Percentiles rank a stretch among this genome's conserved stretches.
Conservation (phyloP, 352 stramenopile species). For the Pythium aquatile region DNA sequence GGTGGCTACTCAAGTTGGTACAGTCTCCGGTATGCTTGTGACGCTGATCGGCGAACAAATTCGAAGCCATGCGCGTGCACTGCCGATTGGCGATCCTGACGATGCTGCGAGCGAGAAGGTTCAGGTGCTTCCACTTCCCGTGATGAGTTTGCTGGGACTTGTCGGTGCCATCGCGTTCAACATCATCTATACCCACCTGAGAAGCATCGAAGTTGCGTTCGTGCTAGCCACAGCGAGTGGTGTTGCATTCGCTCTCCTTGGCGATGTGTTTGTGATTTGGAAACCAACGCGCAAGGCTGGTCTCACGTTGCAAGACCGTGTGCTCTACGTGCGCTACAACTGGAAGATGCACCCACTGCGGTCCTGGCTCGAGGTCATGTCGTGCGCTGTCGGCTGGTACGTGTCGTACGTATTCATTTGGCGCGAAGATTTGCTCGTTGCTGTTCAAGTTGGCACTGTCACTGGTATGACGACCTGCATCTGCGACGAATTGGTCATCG, state of each 20-base stretch:
- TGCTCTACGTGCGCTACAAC: conserved; percentile 62
- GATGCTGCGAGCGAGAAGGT: conserved; percentile 52
- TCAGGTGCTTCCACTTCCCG: conserved; percentile 72
- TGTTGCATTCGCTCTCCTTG: conserved; percentile 72
- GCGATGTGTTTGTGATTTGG: conserved; percentile 88
- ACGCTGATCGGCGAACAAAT: conserved; percentile 79
- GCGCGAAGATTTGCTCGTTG: conserved; percentile 63
- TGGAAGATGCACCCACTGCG: conserved; percentile 53
- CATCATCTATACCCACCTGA: conserved; percentile 84
- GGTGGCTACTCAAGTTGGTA: conserved; percentile 81
- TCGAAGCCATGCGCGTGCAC: conserved; percentile 43
- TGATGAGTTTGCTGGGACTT: conserved; percentile 78
- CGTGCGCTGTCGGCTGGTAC: conserved; percentile 56
- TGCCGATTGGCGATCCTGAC: conserved; percentile 31
- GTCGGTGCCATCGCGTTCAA: conserved; percentile 83
- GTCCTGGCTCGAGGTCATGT: conserved; percentile 57
- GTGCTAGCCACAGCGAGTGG: conserved; percentile 73
- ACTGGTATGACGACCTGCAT: conserved; percentile 69
- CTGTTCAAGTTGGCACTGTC: conserved; percentile 73
- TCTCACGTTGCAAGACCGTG: conserved; percentile 74
- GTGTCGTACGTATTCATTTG: conserved; percentile 70
- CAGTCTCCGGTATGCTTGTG: conserved; percentile 77
- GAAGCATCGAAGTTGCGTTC: conserved; percentile 82
- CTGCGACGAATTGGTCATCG: conserved; percentile 61
- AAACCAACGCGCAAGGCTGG: conserved; percentile 74